Evolutionary conservation across 2,329 filamentous ascomycete species (phyloP).

Genomic region (Colletotrichum horii): DNA sequence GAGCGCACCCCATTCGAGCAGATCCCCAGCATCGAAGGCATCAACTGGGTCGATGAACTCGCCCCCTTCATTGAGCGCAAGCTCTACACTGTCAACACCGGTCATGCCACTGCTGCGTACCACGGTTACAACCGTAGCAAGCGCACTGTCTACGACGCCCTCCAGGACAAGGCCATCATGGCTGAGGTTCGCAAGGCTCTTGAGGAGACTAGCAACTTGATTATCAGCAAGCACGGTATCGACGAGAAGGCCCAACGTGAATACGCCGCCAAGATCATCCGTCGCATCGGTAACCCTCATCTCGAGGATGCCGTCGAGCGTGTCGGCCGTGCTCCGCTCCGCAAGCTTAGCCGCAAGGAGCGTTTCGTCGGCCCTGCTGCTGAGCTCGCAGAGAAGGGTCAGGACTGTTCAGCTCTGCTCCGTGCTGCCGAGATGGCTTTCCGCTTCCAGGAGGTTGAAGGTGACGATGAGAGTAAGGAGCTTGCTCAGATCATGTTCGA

Average conservation of each 20-base stretch:
- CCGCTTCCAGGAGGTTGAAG: constrained; percentile 93
- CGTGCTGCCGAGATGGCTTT: constrained; percentile 90
- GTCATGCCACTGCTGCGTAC: constrained; percentile 95
- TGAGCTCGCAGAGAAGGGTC: constrained; percentile 82
- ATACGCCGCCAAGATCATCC: constrained; percentile 92
- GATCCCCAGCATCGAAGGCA: constrained; percentile 78
- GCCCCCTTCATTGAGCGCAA: constrained; percentile 98
- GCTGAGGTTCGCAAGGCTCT: constrained; percentile 80
- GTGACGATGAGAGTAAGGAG: constrained; percentile 87
- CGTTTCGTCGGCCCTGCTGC: constrained; percentile 93
- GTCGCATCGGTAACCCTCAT: constrained; percentile 90
- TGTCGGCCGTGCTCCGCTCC: constrained; percentile 90
- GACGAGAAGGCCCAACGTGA: constrained; percentile 74
- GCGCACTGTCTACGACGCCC: constrained; percentile 86
- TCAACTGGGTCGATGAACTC: constrained; percentile 92
- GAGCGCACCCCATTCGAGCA: constrained; percentile 84
- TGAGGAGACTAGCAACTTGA: constrained; percentile 84
- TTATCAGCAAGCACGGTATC: constrained; percentile 87
- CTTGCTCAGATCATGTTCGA: constrained; percentile 85
- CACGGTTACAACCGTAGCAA: constrained; percentile 89
- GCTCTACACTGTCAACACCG: constrained; percentile 98
- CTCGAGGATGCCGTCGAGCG: constrained; percentile 93
- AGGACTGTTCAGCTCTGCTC: constrained; percentile 76
- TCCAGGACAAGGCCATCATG: constrained; percentile 81
- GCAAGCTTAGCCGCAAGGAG: constrained; percentile 94